phyloP scores from a whole-genome alignment of 257 asterid genomes.

The Fraxinus excelsior region DNA sequence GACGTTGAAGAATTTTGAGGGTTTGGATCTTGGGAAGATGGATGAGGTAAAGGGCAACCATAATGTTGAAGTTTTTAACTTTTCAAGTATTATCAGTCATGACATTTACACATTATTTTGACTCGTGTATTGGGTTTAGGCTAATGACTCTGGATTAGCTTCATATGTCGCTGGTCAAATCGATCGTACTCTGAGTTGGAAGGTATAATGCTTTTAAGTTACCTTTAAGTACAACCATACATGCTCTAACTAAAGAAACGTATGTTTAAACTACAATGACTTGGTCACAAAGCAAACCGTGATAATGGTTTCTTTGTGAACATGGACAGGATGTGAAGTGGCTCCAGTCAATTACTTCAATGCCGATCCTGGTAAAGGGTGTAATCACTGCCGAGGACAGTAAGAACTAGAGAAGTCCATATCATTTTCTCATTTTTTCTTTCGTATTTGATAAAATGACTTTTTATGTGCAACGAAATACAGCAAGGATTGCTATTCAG shows the following conservation, averaged over 20 bases:
- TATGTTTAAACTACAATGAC: too few species aligned
- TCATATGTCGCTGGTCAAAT: slow-evolving; percentile 86
- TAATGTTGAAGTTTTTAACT: neutral
- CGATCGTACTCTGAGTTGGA: slow-evolving; percentile 91
- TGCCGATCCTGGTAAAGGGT: slow-evolving; percentile 96
- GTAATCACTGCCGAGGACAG: slow-evolving; percentile 94
- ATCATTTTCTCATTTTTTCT: neutral
- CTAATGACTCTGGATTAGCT: slow-evolving; percentile 80
- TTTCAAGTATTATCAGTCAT: neutral
- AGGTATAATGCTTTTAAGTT: slow-evolving; percentile 41
- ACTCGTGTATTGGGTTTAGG: slow-evolving; percentile 38
- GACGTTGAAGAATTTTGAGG: slow-evolving; percentile 83
- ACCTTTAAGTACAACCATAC: too few species aligned
- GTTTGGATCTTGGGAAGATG: slow-evolving; percentile 83
- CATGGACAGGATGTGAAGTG: slow-evolving; percentile 83
- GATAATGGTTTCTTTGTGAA: slow-evolving; percentile 19
- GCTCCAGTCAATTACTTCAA: slow-evolving; percentile 92
- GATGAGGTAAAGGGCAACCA: slow-evolving; percentile 52
- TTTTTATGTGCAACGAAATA: slow-evolving; percentile 15
- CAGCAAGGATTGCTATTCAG: slow-evolving; percentile 88
- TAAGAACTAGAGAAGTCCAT: slow-evolving; percentile 33
- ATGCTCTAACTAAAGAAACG: too few species aligned
- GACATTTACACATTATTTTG: slow-evolving; percentile 11
- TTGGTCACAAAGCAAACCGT: neutral
- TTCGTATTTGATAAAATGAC: neutral